Percentiles rank a stretch among this genome's conserved stretches.
These are phyloP conservation scores for Malus sylvestris DNA, from an alignment of 306 rosid species.

Conservation along the genomic window DNA sequence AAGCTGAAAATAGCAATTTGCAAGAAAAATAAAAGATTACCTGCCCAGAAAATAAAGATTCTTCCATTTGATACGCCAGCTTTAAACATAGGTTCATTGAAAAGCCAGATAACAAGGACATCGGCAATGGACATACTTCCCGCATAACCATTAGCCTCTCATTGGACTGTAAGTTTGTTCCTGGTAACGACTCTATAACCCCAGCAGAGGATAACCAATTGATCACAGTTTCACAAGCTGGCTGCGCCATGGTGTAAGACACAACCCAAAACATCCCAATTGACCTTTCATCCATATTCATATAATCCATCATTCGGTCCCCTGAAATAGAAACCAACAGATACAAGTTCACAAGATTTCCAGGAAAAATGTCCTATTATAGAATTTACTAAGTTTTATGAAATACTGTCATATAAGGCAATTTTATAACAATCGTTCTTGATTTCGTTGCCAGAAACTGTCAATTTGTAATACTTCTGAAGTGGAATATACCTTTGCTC, in stretches of 20 bases:
- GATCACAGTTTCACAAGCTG: constrained; percentile 90
- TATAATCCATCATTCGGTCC: constrained; percentile 90
- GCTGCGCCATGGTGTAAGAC: constrained; percentile 98
- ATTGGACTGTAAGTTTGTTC: constrained; percentile 57
- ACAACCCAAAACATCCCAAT: constrained; percentile 99
- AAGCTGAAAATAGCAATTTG: background rate
- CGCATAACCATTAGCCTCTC: constrained; percentile 71
- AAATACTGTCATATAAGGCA: background rate
- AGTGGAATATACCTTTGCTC: constrained; percentile 62
- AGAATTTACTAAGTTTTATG: background rate
- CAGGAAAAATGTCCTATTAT: background rate
- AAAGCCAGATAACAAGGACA: constrained; percentile 90
- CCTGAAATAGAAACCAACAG: constrained; percentile 36
- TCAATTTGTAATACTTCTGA: background rate
- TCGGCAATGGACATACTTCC: constrained; percentile 92
- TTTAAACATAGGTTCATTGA: constrained; percentile 84
- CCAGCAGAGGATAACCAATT: constrained; percentile 79
- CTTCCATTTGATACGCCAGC: constrained; percentile 92
- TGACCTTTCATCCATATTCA: constrained; percentile 97
- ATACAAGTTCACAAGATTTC: background rate
- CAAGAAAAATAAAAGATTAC: constrained; percentile 19
- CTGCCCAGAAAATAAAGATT: constrained; percentile 74
- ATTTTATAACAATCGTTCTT: constrained; percentile 3
- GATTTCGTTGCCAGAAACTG: constrained; percentile 12
- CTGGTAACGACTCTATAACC: constrained; percentile 46